These are phyloP conservation scores for Pyrrhoderma noxium DNA, from an alignment of 1,284 basidiomycete genomes.

Conservation along the genomic window DNA sequence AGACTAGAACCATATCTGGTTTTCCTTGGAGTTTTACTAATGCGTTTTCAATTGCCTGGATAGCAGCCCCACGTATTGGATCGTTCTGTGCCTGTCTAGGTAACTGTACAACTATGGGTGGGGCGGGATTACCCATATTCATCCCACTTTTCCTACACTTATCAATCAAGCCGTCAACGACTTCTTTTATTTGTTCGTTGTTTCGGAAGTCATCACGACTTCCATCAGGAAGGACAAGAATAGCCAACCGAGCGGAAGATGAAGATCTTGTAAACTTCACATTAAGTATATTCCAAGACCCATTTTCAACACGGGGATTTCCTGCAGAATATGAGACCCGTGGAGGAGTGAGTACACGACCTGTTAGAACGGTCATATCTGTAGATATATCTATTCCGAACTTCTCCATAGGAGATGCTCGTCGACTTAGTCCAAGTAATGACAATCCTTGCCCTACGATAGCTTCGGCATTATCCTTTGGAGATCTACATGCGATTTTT, in stretches of 20 bases:
- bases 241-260: constrained; percentile 24
- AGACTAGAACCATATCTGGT: constrained; percentile 13
- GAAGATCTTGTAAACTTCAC: constrained; percentile 8
- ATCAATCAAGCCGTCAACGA: not conserved
- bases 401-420: constrained; percentile 30
- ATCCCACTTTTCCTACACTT: constrained; percentile 15
- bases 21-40: constrained; percentile 4
- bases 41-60: constrained; percentile 5
- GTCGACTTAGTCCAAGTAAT: constrained; percentile 41
- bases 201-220: constrained; percentile 21
- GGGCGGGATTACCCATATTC: constrained; percentile 39
- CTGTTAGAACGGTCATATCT: constrained; percentile 51
- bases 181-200: constrained; percentile 40
- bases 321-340: constrained; percentile 45
- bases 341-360: constrained; percentile 53
- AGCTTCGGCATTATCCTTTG: constrained; percentile 30
- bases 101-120: constrained; percentile 56
- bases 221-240: constrained; percentile 14
- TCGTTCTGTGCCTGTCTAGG: constrained; percentile 30
- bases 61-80: constrained; percentile 8
- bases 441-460: constrained; percentile 53
- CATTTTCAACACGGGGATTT: constrained; percentile 33
- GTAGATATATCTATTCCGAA: constrained; percentile 50
- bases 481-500: constrained; percentile 1
- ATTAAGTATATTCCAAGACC: constrained; percentile 66